Base-by-base conservation (phyloP, 768 basidiomycete genomes). In the Infundibulicybe gibba region DNA sequence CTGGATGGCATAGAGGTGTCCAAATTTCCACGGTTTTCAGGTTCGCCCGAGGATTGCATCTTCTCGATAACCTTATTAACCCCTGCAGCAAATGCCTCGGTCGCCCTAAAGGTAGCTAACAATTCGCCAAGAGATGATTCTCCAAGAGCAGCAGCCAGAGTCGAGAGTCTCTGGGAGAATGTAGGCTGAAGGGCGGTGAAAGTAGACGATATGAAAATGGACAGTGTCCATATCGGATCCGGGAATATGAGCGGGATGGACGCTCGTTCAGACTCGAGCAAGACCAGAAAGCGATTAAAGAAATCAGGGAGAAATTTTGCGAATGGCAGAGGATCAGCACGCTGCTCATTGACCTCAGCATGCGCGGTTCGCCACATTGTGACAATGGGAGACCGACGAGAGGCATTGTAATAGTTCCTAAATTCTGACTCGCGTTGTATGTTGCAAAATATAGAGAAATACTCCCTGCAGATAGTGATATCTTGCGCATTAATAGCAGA, bases 361-460 rank as follows among this genome's bases (percentile, higher is more conserved):
- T 61, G 59, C 1, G 77, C 78, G 20, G 69, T 68, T 54, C 81
- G 76, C 95, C 95, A 98, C 48, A 75, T 56, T 13, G 79, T 67
- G 35, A 90, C 71, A 12, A 95, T 63, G 13, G 70, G 55, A 12
- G 77, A 72, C 47, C 92, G 74, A 21, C 91, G 75, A 9, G 90
- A 86, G 11, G 90, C 90, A 65, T 92, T 90, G 69, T 97, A 99
- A 61, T 97, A 97, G 58, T 87, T 88, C 49, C 90, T 77, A 63
- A 95, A 99, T 62, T 98, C 97, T 2, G 81, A 76, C 63, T 94
- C 93, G 43, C 95, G 77, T 56, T 95, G 89, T 48, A 99, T 97
- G 56, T 87, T 81, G 47, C 79, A 80, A 63, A 98, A 99, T 42
- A 98, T 93, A 17, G 78, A 70, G 56, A 87, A 93, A 65, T 92